These are phyloP conservation scores for Euptelea pleiosperma DNA, from an alignment of 164 flowering plant species.

Conservation along the genomic window DNA sequence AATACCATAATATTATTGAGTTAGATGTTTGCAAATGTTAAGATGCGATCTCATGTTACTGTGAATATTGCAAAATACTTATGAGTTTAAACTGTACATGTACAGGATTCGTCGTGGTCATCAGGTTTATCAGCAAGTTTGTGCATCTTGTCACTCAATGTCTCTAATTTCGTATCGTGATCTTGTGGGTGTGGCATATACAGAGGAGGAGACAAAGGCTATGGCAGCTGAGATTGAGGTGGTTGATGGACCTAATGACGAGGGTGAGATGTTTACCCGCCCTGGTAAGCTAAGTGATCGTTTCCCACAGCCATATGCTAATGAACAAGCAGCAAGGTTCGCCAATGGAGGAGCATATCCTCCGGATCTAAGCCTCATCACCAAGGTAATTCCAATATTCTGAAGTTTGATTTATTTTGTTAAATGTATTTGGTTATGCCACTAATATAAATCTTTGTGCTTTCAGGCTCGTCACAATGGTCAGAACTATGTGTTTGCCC, in stretches of 20 bases:
- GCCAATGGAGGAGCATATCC: conserved; percentile 95
- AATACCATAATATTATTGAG: neutral
- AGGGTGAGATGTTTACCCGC: conserved; percentile 90
- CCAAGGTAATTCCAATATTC: conserved; percentile 45
- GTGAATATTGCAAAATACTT: conserved; percentile 6
- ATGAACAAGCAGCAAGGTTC: conserved; percentile 83
- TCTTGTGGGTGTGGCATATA: conserved; percentile 85
- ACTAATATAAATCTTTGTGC: neutral
- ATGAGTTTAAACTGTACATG: conserved; percentile 12
- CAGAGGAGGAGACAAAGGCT: conserved; percentile 80
- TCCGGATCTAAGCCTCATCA: conserved; percentile 82
- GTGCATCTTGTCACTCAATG: conserved; percentile 92
- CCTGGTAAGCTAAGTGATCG: conserved; percentile 91
- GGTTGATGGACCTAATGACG: conserved; percentile 87
- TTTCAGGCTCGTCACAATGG: conserved; percentile 93
- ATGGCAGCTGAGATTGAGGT: conserved; percentile 96
- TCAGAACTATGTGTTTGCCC: conserved; percentile 85
- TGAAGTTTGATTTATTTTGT: neutral
- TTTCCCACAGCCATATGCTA: conserved; percentile 74
- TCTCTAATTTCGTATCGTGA: conserved; percentile 82
- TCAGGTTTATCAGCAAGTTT: conserved; percentile 85
- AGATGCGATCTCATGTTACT: neutral
- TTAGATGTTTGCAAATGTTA: conserved; percentile 5
- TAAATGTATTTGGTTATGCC: neutral
- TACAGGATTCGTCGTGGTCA: conserved; percentile 87